Percentiles rank a stretch among this genome's conserved stretches.
Conservation (phyloP, 148 eudicot genomes). For the Agrostemma githago region DNA sequence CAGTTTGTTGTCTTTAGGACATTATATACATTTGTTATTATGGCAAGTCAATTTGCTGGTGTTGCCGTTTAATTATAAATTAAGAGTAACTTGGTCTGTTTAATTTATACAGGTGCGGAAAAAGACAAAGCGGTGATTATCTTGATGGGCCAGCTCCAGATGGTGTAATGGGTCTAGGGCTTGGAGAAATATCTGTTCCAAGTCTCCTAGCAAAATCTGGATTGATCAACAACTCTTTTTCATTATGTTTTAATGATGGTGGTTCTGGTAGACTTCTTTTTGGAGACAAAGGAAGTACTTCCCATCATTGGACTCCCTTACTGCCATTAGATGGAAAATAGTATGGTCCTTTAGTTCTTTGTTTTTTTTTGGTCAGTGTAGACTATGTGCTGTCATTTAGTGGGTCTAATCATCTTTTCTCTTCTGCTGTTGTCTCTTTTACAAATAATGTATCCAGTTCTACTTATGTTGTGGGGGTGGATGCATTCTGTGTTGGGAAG, state of each 20-base stretch:
- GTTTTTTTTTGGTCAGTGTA: not conserved
- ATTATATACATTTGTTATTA: not conserved
- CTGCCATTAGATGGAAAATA: constrained; percentile 56
- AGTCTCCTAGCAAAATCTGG: constrained; percentile 85
- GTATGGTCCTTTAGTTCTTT: constrained; percentile 35
- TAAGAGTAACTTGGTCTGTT: not conserved
- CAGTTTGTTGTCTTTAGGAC: not conserved
- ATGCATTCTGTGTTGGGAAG: constrained; percentile 64
- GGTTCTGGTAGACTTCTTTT: constrained; percentile 76
- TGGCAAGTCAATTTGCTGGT: not conserved
- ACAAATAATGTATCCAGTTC: constrained; percentile 32
- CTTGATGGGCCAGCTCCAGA: constrained; percentile 86
- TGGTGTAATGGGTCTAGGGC: constrained; percentile 93
- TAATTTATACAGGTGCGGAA: constrained; percentile 65
- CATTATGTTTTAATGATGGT: constrained; percentile 72
- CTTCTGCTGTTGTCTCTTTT: constrained; percentile 1
- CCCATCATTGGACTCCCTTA: constrained; percentile 65
- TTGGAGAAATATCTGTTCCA: constrained; percentile 74
- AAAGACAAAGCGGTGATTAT: constrained; percentile 88
- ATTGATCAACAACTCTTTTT: constrained; percentile 62
- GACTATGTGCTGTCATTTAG: constrained; percentile 3
- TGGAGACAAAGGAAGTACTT: constrained; percentile 71
- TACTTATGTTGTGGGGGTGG: constrained; percentile 73
- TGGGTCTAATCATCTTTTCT: constrained; percentile 1
- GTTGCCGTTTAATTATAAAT: not conserved